Evolutionary conservation across 2,329 filamentous ascomycete genomes (phyloP), one percentile per base, ranked within the genome.

Genomic region (Pyricularia sp.): DNA sequence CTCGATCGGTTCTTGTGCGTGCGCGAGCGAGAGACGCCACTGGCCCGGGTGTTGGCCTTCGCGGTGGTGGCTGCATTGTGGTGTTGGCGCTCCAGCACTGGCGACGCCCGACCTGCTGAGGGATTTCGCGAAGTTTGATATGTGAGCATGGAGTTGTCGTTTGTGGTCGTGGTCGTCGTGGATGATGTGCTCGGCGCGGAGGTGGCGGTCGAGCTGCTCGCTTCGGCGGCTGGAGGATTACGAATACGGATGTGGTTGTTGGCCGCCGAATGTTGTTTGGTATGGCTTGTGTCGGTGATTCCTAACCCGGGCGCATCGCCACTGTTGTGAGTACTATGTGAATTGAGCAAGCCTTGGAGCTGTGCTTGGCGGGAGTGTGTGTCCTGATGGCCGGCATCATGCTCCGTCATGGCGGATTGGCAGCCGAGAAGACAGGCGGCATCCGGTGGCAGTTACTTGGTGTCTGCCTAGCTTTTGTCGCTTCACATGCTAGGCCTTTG

Each of bases 1-100:
- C 78, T 81, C 6, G 83, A 78, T 20, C 83, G 80, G 33, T 79
- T 77, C 73, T 81, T 85, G 68, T 81, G 77, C 61, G 78, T 72
- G 65, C 75, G 78, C 50, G 42, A 17, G n/a, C n/a, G 71, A 70
- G 23, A 66, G 14, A 25, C 36, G 5, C 12, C 65, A 59, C 28
- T 42, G 17, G 25, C 23, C 25, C 65, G 59, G 26, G 11, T 65
- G 12, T 65, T 65, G 7, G 64, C 7, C 26, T 65, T 65, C 26
- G 64, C 33, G 64, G 30, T 31, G 30, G 64, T 20, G 28, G 28
- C 9, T 12, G 64, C 33, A 42, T 33, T n/a, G 5, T 65, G 33
- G 3, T 23, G 28, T 25, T 65, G 30, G 30, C 64, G 64, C 33
- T 33, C 64, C 64, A 42, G 30, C 7, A 65, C 33, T 65, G 55